These are phyloP conservation scores for Nannizzia gypsea DNA, from an alignment of 2,329 filamentous ascomycete genomes.

Conservation along the genomic window DNA sequence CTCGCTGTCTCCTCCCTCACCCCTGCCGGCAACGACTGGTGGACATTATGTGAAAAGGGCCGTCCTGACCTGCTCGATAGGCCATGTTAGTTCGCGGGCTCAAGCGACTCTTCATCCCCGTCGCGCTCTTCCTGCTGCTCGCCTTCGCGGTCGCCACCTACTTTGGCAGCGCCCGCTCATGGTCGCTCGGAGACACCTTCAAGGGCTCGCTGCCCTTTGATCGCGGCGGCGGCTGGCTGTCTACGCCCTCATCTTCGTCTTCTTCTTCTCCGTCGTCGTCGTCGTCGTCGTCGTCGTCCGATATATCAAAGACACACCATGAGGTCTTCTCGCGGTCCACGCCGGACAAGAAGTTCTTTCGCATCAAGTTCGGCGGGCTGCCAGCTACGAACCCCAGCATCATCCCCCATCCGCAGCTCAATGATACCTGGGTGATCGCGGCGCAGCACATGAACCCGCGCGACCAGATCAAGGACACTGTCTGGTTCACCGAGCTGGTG, in stretches of 20 bases:
- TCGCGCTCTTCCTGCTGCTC: conserved; percentile 8
- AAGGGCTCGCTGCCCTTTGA: not conserved
- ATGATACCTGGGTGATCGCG: conserved; percentile 40
- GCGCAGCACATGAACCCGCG: conserved; percentile 34
- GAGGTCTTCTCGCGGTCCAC: conserved; percentile 40
- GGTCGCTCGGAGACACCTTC: not conserved
- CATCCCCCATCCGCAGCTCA: conserved; percentile 42
- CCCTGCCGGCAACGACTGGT: not conserved
- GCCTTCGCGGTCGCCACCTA: conserved; percentile 4
- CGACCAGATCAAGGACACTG: conserved; percentile 17
- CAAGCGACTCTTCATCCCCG: conserved; percentile 10
- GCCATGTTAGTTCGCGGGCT: conserved; percentile 13
- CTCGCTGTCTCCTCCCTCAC: not conserved
- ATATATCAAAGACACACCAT: conserved; percentile 15
- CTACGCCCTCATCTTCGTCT: too few species aligned
- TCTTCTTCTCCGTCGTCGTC: too few species aligned
- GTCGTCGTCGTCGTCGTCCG: not conserved
- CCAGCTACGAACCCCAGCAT: conserved; percentile 45
- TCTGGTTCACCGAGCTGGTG: conserved; percentile 36
- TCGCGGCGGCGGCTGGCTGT: not conserved
- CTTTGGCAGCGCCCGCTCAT: not conserved
- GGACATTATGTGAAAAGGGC: not conserved
- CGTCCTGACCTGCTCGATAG: not conserved
- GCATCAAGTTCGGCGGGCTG: conserved; percentile 36
- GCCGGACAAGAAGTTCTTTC: conserved; percentile 38